Conservation (phyloP, 2,329 filamentous ascomycete species). For the Scortechinia acanthostroma region DNA sequence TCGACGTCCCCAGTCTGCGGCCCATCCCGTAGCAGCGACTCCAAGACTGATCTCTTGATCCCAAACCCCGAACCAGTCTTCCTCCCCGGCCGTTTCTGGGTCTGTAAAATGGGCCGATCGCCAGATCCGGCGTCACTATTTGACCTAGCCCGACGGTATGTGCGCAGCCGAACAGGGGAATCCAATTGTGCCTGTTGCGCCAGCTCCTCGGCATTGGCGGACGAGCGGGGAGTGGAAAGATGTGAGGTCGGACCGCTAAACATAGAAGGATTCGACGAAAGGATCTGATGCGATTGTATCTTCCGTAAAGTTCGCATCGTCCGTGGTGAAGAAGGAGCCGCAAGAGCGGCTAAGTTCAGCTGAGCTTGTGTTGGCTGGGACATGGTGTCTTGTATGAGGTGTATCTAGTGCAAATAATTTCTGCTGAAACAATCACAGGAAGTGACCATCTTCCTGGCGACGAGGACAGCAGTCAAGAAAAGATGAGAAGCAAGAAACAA, state of each 20-base stretch:
- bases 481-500: no score
- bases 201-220: neutral
- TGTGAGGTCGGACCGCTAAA: neutral
- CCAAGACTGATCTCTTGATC: slow-evolving; percentile 32
- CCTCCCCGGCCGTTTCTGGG: slow-evolving; percentile 19
- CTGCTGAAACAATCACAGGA: no score
- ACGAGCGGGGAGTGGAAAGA: neutral
- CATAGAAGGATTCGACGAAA: neutral
- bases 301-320: slow-evolving; percentile 1
- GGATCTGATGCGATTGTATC: neutral
- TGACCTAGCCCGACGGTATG: slow-evolving; percentile 7
- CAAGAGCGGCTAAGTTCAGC: neutral
- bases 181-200: neutral
- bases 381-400: no score
- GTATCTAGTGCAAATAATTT: no score
- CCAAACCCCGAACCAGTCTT: slow-evolving; percentile 30
- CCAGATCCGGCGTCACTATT: slow-evolving; percentile 3
- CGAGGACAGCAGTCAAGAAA: no score
- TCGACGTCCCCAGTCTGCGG: slow-evolving; percentile 35
- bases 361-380: neutral
- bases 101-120: slow-evolving; percentile 6
- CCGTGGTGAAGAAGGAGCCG: neutral
- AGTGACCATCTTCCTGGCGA: no score
- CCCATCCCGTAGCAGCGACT: slow-evolving; percentile 46
- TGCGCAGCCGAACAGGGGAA: slow-evolving; percentile 6